Base-by-base conservation (phyloP, 345 rosid species). In the Adansonia digitata region DNA sequence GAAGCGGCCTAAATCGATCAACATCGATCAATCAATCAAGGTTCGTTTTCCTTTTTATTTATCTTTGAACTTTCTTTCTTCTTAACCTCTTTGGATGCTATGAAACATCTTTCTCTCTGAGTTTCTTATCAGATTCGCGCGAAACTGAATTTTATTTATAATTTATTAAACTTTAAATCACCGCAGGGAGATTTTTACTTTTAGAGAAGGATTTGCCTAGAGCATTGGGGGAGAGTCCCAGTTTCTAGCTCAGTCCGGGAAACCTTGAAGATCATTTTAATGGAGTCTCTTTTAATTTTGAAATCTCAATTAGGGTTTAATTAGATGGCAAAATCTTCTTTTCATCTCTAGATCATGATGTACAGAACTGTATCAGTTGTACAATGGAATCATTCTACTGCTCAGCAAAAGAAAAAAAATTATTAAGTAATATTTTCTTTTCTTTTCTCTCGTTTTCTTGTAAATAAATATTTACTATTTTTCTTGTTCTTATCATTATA, bases 1-100 rank as follows among this genome's bases (percentile, higher is more conserved):
- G 75, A 84, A 57, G 42, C 67, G 7, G 26, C 5, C 27, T 40
- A 60, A 39, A 24, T 52, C 48, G 57, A 71, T 53, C 31, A n/a
- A 40, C 2, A n/a, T 59, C 29, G 13, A 59, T 73, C 42, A 5
- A 27, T 57, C 67, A 24, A 49, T 46, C 62, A 74, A 64, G 77
- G 71, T 64, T 64, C 8, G 64, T 49, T 74, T 66, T 39, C 67
- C 51, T 62, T 15, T 51, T n/a, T 13, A 12, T 22, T 27, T 13
- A 7, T 34, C 14, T 35, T 53, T 18, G 12, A 51, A 22, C 48
- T 34, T 35, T 10, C 11, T 52, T 22, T 52, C 2, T 52, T 22
- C 7, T 53, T 22, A 13, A 39, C 4, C 22, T 67, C 53, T 67
- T 67, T 67, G 71, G 71, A 7, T 45, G 53, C 53, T 7, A 11